Percentiles rank a stretch among this genome's conserved stretches.
Evolutionary conservation across 768 basidiomycete species (phyloP).

Genomic region (Chiua virens): DNA sequence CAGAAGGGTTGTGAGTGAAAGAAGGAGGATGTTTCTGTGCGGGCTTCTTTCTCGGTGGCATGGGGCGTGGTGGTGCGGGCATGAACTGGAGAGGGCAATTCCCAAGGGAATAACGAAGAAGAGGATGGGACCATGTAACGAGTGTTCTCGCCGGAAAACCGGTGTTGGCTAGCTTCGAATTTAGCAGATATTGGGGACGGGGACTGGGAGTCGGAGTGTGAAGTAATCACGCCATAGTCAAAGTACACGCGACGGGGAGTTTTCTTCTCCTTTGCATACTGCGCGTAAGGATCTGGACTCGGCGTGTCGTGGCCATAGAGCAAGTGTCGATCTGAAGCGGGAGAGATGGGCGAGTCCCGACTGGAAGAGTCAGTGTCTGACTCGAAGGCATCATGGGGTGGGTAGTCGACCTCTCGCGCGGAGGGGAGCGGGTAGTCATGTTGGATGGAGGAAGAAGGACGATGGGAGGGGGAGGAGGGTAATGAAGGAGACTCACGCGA

Average conservation of each 20-base stretch:
- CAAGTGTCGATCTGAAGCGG: not conserved
- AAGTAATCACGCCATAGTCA: constrained; percentile 18
- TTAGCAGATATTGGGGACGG: constrained; percentile 5
- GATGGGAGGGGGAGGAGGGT: not conserved
- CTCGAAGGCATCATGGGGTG: constrained; percentile 5
- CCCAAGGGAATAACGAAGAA: constrained; percentile 21
- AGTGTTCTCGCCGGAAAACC: not conserved
- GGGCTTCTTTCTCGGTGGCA: constrained; percentile 3
- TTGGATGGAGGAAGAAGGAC: not conserved
- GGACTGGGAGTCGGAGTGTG: constrained; percentile 2
- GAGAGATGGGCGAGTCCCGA: constrained; percentile 3
- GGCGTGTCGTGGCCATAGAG: constrained; percentile 8
- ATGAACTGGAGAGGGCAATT: constrained; percentile 13
- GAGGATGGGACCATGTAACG: constrained; percentile 3
- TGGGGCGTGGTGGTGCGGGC: constrained; percentile 2
- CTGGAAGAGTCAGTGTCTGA: constrained; percentile 12
- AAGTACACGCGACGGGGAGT: constrained; percentile 18
- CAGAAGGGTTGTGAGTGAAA: constrained; percentile 46
- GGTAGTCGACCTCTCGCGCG: not conserved
- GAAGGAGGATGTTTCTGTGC: constrained; percentile 17
- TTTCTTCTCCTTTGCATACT: constrained; percentile 16
- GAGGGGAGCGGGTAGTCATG: not conserved
- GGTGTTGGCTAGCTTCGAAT: not conserved
- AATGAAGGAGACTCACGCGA: not conserved
- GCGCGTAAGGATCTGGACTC: not conserved